These are phyloP conservation scores for Fusarium albosuccineum DNA, from an alignment of 2,329 filamentous ascomycete species.

Conservation along the genomic window DNA sequence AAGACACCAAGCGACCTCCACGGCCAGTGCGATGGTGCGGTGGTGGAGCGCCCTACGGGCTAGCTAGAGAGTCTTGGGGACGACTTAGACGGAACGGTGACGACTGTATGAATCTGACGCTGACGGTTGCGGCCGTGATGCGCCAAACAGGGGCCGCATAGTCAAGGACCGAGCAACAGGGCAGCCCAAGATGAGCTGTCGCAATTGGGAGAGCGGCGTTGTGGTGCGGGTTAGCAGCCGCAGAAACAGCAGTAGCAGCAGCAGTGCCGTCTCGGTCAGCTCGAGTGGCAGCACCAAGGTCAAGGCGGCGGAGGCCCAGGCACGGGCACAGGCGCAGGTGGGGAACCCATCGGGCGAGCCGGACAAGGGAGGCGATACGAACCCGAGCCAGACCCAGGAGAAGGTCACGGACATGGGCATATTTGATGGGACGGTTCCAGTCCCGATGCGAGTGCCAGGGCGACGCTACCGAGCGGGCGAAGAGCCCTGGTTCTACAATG, in stretches of 20 bases:
- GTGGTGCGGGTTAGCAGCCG: conserved; percentile 69
- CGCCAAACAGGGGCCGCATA: conserved; percentile 76
- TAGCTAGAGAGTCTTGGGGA: conserved; percentile 35
- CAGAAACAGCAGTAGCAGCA: conserved; percentile 32
- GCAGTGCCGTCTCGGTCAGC: conserved; percentile 6
- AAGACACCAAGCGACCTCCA: conserved; percentile 36
- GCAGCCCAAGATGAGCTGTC: conserved; percentile 80
- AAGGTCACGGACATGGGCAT: conserved; percentile 46
- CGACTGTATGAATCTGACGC: conserved; percentile 42
- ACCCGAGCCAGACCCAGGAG: conserved; percentile 24
- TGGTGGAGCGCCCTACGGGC: conserved; percentile 30
- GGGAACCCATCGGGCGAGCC: conserved; percentile 35
- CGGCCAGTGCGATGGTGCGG: conserved; percentile 37
- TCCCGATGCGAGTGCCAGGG: conserved; percentile 74
- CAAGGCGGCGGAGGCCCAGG: conserved; percentile 38
- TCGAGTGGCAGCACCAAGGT: conserved; percentile 32
- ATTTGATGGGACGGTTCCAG: conserved; percentile 69
- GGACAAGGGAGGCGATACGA: conserved; percentile 38
- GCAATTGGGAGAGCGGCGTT: conserved; percentile 97
- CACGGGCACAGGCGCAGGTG: conserved; percentile 35
- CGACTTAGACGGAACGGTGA: conserved; percentile 36
- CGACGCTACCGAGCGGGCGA: conserved; percentile 58
- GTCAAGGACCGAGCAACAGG: conserved; percentile 76
- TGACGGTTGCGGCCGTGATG: conserved; percentile 37
- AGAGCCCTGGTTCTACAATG: conserved; percentile 59